These are phyloP conservation scores for Coemansia sp. DNA, from an alignment of 192 early-diverging fungal species.

Conservation along the genomic window DNA sequence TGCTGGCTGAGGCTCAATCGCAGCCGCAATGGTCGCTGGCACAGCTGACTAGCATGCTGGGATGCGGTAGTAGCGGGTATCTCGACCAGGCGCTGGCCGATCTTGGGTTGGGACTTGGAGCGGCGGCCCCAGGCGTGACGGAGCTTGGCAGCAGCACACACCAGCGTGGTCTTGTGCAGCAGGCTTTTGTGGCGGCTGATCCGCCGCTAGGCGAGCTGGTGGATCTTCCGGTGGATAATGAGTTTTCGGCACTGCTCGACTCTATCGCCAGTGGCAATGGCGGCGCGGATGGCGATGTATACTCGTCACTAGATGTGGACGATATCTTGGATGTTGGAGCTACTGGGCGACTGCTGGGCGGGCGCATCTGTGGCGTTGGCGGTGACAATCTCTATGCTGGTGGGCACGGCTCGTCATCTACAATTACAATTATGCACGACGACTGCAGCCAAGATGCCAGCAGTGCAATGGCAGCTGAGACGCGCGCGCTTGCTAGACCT, in stretches of 20 bases:
- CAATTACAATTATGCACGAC: slow-evolving; percentile 50
- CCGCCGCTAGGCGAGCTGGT: slow-evolving; percentile 32
- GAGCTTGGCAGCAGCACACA: background rate
- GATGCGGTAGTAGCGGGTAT: slow-evolving; percentile 23
- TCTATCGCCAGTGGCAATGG: slow-evolving; percentile 34
- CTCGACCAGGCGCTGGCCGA: slow-evolving; percentile 42
- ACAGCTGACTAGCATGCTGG: slow-evolving; percentile 45
- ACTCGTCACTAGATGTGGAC: slow-evolving; percentile 31
- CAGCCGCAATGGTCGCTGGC: slow-evolving; percentile 49
- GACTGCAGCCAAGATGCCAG: slow-evolving; percentile 26
- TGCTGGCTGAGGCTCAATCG: slow-evolving; percentile 13
- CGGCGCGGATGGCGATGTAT: slow-evolving; percentile 23
- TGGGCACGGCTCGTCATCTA: slow-evolving; percentile 45
- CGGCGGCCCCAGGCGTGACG: background rate
- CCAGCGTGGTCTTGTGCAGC: background rate
- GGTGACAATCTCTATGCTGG: slow-evolving; percentile 9
- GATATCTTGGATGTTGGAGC: slow-evolving; percentile 19
- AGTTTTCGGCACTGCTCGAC: slow-evolving; percentile 52
- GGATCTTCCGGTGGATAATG: slow-evolving; percentile 33
- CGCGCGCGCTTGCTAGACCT: slow-evolving; percentile 18
- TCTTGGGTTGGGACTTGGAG: slow-evolving; percentile 30
- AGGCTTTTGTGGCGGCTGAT: slow-evolving; percentile 3
- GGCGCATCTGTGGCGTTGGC: slow-evolving; percentile 4
- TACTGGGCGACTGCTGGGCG: slow-evolving; percentile 15
- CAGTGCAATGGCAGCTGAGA: background rate